Conservation (phyloP, 169 alveolate genomes). For the Pseudocohnilembus persalinus region DNA sequence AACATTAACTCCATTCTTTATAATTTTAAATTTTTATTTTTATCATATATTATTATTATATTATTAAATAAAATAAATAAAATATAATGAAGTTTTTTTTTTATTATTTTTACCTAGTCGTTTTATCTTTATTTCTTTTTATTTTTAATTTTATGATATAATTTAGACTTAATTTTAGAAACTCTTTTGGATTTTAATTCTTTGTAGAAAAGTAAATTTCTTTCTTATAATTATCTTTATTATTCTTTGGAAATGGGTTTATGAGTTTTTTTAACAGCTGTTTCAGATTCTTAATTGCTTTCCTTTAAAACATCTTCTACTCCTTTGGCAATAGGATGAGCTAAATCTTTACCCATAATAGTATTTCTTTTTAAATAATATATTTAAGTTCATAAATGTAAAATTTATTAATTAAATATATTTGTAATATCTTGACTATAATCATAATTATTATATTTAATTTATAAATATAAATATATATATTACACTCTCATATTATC, state of each 20-base stretch:
- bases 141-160: slow-evolving; percentile 80
- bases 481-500: slow-evolving; percentile 32
- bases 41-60: too few species aligned
- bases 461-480: neutral
- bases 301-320: slow-evolving; percentile 6
- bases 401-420: too few species aligned
- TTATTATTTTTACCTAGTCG: neutral
- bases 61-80: too few species aligned
- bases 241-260: slow-evolving; percentile 15
- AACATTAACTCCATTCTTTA: slow-evolving; percentile 38
- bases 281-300: slow-evolving; percentile 12
- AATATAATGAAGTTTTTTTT: neutral
- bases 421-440: neutral
- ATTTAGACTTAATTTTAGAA: slow-evolving; percentile 78
- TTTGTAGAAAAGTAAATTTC: slow-evolving; percentile 49
- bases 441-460: neutral
- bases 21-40: too few species aligned
- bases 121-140: slow-evolving; percentile 48
- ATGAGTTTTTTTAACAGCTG: slow-evolving; percentile 1
- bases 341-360: slow-evolving; percentile 13
- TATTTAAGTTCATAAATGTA: neutral
- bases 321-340: slow-evolving; percentile 5
- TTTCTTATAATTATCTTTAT: slow-evolving; percentile 3
- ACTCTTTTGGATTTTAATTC: slow-evolving; percentile 78
- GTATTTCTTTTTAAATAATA: slow-evolving; percentile 7